Base-by-base conservation (phyloP, 306 rosid genomes). In the Alnus rubra region DNA sequence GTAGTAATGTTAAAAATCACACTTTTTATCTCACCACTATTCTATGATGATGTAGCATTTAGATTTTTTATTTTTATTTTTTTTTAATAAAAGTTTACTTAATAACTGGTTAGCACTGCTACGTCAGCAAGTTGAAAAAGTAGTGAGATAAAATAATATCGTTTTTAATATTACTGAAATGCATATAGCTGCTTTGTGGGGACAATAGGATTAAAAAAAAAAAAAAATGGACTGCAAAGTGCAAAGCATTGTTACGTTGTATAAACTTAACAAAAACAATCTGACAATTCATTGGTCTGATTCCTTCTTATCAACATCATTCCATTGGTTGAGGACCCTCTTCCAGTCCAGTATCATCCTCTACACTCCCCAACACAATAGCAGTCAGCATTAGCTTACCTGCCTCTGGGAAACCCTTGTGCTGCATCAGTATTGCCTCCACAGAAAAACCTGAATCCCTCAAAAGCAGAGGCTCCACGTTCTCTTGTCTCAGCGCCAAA, bases 361-460 rank as follows among this genome's bases (percentile, higher is more conserved):
- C 86, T 71, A 82, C 86, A 68, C 92, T 79, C 53, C 97, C 98
- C 58, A 90, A 78, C 97, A 89, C 87, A 88, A 92, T 74, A 52
- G 97, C 97, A 77, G 96, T 91, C 81, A 92, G 83, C 96, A 95
- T 92, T 84, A 95, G 84, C 81, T 90, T 95, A 47, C 98, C 98
- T 7, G 98, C 98, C 82, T 87, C 93, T 4, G 98, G 85, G 69
- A 78, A 95, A 84, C 90, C 96, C 85, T 84, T 90, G 82, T 92
- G 98, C 83, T 88, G 92, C 98, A 92, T 95, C 74, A 95, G 85
- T 78, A 92, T 90, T 73, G 87, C 78, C 71, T 91, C 94, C 65
- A 95, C 97, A 4, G 97, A 92, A 80, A 89, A 80, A 73, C 77
- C 67, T 28, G 76, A 80, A 76, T 86, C 93, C 64, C 81, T 84